Conservation (phyloP, 1,284 basidiomycete genomes). For the Ceratobasidium sp. region DNA sequence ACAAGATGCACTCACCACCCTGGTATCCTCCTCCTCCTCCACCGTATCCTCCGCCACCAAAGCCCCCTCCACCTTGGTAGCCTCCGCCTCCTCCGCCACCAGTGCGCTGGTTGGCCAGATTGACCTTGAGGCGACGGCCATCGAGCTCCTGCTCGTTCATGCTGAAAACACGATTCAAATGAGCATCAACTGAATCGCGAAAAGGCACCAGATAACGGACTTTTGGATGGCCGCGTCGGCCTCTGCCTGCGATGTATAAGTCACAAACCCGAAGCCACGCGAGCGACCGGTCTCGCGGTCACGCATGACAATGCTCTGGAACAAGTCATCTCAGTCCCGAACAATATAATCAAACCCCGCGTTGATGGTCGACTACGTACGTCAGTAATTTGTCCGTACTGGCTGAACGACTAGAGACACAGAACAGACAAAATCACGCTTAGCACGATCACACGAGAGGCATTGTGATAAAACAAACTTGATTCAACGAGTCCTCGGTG, state of each 20-base stretch:
- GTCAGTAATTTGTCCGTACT: constrained; percentile 32
- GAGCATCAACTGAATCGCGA: no score
- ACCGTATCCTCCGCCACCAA: constrained; percentile 2
- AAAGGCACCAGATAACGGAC: not conserved
- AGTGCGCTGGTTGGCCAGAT: constrained; percentile 79
- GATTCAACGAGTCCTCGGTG: constrained; percentile 36
- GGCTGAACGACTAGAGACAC: constrained; percentile 15
- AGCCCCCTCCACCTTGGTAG: no score
- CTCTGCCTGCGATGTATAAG: constrained; percentile 86
- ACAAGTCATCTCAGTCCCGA: constrained; percentile 4
- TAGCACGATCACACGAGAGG: constrained; percentile 14
- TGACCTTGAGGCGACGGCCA: constrained; percentile 91
- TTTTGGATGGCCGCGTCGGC: constrained; percentile 88
- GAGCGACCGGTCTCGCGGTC: constrained; percentile 97
- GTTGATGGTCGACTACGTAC: constrained; percentile 25
- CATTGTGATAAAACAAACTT: not conserved
- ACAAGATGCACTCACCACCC: not conserved
- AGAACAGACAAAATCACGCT: not conserved
- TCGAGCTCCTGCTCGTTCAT: constrained; percentile 95
- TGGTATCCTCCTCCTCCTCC: not conserved
- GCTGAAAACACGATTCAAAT: constrained; percentile 37
- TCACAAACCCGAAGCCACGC: constrained; percentile 98
- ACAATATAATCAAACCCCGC: not conserved
- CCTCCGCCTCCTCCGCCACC: constrained; percentile 47
- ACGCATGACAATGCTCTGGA: constrained; percentile 89